Evolutionary conservation across 1,284 basidiomycete species (phyloP), one percentile per base, ranked within the genome.

Genomic region (Xerocomus amazonicus): DNA sequence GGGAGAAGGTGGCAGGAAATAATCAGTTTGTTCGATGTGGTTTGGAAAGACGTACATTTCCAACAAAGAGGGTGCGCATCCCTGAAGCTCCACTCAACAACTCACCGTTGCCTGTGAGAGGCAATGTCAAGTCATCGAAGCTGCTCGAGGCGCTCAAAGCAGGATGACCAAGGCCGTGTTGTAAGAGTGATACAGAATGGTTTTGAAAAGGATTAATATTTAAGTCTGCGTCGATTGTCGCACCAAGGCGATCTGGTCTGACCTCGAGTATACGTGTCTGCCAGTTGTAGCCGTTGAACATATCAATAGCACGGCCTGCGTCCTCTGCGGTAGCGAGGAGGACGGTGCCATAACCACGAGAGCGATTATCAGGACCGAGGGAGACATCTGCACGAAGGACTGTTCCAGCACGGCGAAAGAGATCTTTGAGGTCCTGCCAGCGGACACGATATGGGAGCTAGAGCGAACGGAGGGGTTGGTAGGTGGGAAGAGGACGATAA

Each of bases 351-450:
- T 94, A 94, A 1, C 95, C 95, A 50, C 92, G 79, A 50, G 89
- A 92, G 59, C 94, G 79, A 62, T 96, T 96, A 65, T 97, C 94
- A 2, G 90, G 90, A 1, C 92, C 92, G 1, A 97, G 78, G 12
- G 90, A 90, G 45, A 97, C 92, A 64, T 97, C 96, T 7, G 96
- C 95, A 32, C 96, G 84, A 17, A 97, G 78, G 48, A 99, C 94
- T 0, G 93, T 96, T 42, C 96, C 96, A 2, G 93, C 90, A 58
- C 91, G 88, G 44, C 96, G 85, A 70, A 98, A 97, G 43, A 98
- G 81, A 68, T 98, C 96, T 65, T 99, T 98, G 57, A 99, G 81
- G 71, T 99, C 96, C 72, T 99, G 96, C 96, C 96, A 99, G 43
- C 92, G 92, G 38, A 93, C 93, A 68, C 94, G 92, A 64, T 91